Percentiles rank a stretch among this genome's conserved stretches.
These are phyloP conservation scores for Geranium brycei DNA, from an alignment of 345 rosid genomes.

Conservation along the genomic window DNA sequence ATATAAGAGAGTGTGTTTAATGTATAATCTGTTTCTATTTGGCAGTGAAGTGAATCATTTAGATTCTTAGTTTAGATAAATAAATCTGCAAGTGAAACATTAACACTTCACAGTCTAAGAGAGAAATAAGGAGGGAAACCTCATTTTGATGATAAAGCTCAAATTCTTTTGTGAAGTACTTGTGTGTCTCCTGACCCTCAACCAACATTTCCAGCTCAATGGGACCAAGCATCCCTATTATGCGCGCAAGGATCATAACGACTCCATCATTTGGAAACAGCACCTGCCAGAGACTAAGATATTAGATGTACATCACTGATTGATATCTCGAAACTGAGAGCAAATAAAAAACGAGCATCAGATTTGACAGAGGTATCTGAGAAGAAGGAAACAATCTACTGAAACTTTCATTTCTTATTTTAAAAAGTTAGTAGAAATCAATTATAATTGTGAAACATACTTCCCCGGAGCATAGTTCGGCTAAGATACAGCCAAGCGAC, in stretches of 20 bases:
- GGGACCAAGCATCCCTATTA: conserved; percentile 66
- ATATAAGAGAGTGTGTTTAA: neutral
- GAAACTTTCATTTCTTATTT: too few relatives aligned
- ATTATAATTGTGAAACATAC: conserved; percentile 24
- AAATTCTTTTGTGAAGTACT: conserved; percentile 74
- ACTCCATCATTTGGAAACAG: conserved; percentile 71
- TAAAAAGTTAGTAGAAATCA: neutral
- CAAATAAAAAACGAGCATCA: neutral
- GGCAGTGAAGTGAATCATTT: too few relatives aligned
- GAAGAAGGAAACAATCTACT: neutral
- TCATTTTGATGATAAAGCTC: conserved; percentile 60
- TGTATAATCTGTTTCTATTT: neutral
- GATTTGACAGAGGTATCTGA: neutral
- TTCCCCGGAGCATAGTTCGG: conserved; percentile 85
- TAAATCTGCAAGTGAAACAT: too few relatives aligned
- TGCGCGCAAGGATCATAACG: conserved; percentile 66
- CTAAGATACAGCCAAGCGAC: conserved; percentile 94
- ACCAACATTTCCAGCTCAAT: conserved; percentile 68
- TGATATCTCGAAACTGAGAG: neutral
- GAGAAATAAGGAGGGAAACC: conserved; percentile 26
- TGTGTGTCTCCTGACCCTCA: conserved; percentile 61
- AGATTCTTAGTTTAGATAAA: too few relatives aligned
- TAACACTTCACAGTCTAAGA: neutral
- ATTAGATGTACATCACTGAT: conserved; percentile 3
- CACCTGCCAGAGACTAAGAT: conserved; percentile 34